Evolutionary conservation across 176 grass and related monocot species (phyloP), one percentile per base, ranked within the genome.

Genomic region (Themeda triandra): DNA sequence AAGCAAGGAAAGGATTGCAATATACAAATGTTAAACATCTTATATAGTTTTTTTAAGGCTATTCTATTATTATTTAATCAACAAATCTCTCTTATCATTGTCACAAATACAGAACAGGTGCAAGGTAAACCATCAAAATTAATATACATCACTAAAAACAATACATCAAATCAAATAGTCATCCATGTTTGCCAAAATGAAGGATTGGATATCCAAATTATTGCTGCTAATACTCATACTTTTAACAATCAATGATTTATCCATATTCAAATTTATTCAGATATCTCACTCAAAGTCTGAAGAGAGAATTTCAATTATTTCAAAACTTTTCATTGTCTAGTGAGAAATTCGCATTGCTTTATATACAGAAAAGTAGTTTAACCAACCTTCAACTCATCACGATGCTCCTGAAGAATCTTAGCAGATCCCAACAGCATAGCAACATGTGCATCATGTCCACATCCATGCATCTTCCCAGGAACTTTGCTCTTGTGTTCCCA

Each of bases 401-500:
- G 77, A 78, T 85, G 90, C 80, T 98, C 95, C 75, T 94, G 92
- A 92, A 98, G 92, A 89, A 98, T 89, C 84, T 86, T 98, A n/a
- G 92, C 95, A 84, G 95, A 94, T 74, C 95, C 95, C 79, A 98
- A 90, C 3, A 95, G 77, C 90, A 98, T 98, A 75, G 95, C 82
- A 67, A 88, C 76, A 85, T 98, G 92, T 49, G 91, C 89, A 92
- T 98, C 95, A 48, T 98, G 95, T 28, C 95, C 95, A 80, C 95
- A 98, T 76, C 90, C 95, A 91, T 98, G 95, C 95, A 98, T 98
- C 72, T 98, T 98, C 69, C 95, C 95, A 40, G 86, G 88, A 19
- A 93, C 91, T 94, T 98, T 98, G 80, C 92, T 98, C 84, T 95
- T 95, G 87, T 98, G 95, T 49, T 91, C 92, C 95, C 95, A 98